phyloP scores from a whole-genome alignment of 306 rosid species.

The Hippophae gyantsensis region DNA sequence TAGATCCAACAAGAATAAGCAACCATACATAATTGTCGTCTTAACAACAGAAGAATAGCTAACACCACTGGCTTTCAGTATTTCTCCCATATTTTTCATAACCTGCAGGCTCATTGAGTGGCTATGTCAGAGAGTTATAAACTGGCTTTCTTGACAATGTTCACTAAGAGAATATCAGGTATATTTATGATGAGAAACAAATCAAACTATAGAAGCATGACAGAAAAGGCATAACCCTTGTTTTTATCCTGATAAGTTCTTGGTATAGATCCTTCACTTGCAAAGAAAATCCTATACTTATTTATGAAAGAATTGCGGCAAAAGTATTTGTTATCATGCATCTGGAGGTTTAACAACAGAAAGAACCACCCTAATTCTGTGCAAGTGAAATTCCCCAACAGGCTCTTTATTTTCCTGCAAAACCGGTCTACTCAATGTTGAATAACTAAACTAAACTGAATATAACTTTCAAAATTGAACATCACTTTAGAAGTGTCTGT shows the following conservation, averaged over 20 bases:
- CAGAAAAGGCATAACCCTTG: not conserved
- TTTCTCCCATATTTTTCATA: slow-evolving; percentile 91
- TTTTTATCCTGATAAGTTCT: not conserved
- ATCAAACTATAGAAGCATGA: not conserved
- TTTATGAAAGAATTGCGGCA: not conserved
- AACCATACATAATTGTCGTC: slow-evolving; percentile 75
- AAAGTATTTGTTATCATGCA: not conserved
- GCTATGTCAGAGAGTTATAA: not conserved
- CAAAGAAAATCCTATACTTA: not conserved
- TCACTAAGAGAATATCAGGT: not conserved
- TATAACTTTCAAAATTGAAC: no score
- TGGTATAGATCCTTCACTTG: not conserved
- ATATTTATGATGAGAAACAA: not conserved
- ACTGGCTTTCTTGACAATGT: not conserved
- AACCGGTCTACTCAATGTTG: no score
- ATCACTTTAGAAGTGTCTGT: no score
- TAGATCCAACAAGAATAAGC: not conserved
- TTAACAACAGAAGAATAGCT: slow-evolving; percentile 77
- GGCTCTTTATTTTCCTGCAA: no score
- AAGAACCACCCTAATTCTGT: no score
- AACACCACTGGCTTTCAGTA: slow-evolving; percentile 76
- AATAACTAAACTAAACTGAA: no score
- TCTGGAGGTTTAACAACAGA: not conserved
- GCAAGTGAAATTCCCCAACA: no score
- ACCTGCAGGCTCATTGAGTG: slow-evolving; percentile 28